These are phyloP conservation scores for Penicillium simplicissimum DNA, from an alignment of 495 filamentous ascomycete genomes.

Conservation along the genomic window DNA sequence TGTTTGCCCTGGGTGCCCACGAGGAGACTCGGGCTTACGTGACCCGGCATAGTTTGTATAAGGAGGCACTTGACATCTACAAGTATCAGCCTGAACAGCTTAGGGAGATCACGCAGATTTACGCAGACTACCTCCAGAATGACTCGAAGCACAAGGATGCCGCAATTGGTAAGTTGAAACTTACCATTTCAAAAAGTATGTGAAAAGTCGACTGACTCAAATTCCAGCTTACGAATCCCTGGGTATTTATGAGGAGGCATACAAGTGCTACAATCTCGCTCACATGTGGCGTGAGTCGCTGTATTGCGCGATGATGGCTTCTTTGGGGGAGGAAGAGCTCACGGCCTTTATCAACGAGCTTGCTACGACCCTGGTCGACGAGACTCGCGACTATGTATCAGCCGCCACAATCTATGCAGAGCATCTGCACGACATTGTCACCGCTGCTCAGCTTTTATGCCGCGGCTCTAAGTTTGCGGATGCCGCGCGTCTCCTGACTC, in stretches of 20 bases:
- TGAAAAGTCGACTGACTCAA: constrained; percentile 5
- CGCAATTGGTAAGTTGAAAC: constrained; percentile 57
- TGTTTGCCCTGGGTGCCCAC: constrained; percentile 66
- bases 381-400: constrained; percentile 76
- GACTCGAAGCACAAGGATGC: constrained; percentile 80
- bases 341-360: constrained; percentile 64
- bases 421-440: constrained; percentile 68
- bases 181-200: not conserved
- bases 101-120: constrained; percentile 66
- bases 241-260: constrained; percentile 66
- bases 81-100: constrained; percentile 68
- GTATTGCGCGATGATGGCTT: constrained; percentile 68
- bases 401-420: constrained; percentile 81
- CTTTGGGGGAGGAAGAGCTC: constrained; percentile 58
- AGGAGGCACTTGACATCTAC: constrained; percentile 75
- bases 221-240: constrained; percentile 81
- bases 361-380: constrained; percentile 73
- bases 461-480: constrained; percentile 82
- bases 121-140: constrained; percentile 74
- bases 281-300: constrained; percentile 89
- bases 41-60: constrained; percentile 76
- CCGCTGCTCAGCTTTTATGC: constrained; percentile 71
- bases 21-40: constrained; percentile 76
- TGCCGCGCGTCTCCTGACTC: constrained; percentile 68
- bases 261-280: constrained; percentile 76